phyloP scores from a whole-genome alignment of 2,329 filamentous ascomycete genomes.

The Cordyceps fumosorosea region DNA sequence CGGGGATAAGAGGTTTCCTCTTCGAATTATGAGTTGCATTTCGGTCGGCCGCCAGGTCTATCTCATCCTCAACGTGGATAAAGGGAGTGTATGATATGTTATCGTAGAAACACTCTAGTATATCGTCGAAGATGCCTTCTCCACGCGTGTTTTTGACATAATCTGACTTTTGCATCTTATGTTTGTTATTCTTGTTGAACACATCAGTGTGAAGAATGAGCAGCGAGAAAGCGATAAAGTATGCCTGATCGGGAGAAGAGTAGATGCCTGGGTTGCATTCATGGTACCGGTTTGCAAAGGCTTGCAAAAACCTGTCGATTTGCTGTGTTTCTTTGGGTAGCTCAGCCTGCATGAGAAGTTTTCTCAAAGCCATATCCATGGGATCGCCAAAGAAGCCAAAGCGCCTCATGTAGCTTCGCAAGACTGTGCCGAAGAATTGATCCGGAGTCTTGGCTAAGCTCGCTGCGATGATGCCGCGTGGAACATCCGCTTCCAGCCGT shows the following conservation, averaged over 20 bases:
- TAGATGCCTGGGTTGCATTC: conserved; percentile 98
- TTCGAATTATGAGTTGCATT: conserved; percentile 64
- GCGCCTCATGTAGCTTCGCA: conserved; percentile 90
- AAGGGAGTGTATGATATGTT: conserved; percentile 98
- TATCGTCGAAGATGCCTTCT: conserved; percentile 88
- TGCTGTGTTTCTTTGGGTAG: conserved; percentile 96
- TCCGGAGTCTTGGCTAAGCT: conserved; percentile 83
- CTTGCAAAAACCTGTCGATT: conserved; percentile 88
- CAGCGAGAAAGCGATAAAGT: conserved; percentile 95
- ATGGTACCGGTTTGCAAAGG: conserved; percentile 93
- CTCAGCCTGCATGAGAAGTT: conserved; percentile 93
- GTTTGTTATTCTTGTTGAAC: conserved; percentile 99
- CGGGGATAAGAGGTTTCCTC: conserved; percentile 63
- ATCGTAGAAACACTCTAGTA: conserved; percentile 94
- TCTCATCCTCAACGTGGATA: conserved; percentile 91
- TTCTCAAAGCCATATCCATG: conserved; percentile 95
- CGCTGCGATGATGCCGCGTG: conserved; percentile 75
- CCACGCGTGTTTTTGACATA: conserved; percentile 93
- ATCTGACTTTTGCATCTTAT: conserved; percentile 95
- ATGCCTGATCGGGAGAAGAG: conserved; percentile 84
- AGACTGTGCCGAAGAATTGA: conserved; percentile 70
- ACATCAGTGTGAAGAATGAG: conserved; percentile 95
- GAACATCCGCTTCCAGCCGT: conserved; percentile 73
- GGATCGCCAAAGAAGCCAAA: conserved; percentile 96
- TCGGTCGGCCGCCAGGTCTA: conserved; percentile 71